Base-by-base conservation (phyloP, 257 asterid species). In the Solanum gandarillasii region DNA sequence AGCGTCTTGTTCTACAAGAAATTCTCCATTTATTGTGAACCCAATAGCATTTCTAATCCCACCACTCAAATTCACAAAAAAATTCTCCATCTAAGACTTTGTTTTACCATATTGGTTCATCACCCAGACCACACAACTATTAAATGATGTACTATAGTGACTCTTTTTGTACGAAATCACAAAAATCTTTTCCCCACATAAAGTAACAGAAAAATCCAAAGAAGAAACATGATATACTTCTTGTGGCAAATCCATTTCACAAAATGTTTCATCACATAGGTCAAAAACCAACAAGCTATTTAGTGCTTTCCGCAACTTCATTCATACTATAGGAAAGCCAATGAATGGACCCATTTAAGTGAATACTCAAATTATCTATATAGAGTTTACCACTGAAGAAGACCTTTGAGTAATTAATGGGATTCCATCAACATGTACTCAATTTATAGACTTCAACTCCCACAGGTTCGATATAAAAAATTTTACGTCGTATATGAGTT, bases 41-140 rank as follows among this genome's bases (percentile, higher is more conserved):
- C 92, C 91, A 13, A 88, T 74, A 70, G 88, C 34, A 81, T 32
- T 25, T 58, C 86, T 87, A 13, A 84, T 16, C 6, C 87, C 91
- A 58, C 84, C 71, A 3, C 38, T 86, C 41, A 87, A n/a, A 20
- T 27, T 32, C 55, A 88, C 46, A 6, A 9, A 4, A 20, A 86
- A 90, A 32, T 73, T 82, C 67, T 31, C 83, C 38, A 75, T 83
- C 94, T 91, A 92, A 2, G 93, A 88, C 55, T 86, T 71, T 5
- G 6, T 9, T 27, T 88, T 87, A 5, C 91, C 91, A 34, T 91
- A 92, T 6, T 86, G 68, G 81, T 86, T 74, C 93, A 92, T 92
- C 32, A 87, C 88, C 93, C 91, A 91, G 8, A 92, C 86, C 41
- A 71, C 39, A 86, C 87, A 90, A 18, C 89, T n/a, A 71, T 71